phyloP scores from a whole-genome alignment of 345 rosid genomes.

The Iberis pinnata region DNA sequence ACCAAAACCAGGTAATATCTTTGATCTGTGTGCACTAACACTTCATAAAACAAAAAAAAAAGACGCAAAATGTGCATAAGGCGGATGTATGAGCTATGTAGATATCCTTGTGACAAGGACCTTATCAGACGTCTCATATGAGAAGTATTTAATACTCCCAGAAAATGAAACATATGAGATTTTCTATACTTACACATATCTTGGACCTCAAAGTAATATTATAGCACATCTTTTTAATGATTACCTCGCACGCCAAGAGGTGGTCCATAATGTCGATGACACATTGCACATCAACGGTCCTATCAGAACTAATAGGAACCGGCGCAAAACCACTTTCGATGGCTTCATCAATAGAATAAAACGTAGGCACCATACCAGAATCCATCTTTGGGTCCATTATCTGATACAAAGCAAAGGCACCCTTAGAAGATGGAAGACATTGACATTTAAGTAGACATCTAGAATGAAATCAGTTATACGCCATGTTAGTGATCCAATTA shows the following conservation, averaged over 20 bases:
- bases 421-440: background rate
- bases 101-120: background rate
- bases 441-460: background rate
- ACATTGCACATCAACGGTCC: slow-evolving; percentile 60
- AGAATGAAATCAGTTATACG: background rate
- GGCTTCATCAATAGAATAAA: slow-evolving; percentile 88
- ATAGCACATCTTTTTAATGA: background rate
- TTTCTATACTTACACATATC: background rate
- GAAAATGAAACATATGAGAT: background rate
- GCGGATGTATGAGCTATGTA: slow-evolving; percentile 1
- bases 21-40: background rate
- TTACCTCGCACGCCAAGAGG: slow-evolving; percentile 93
- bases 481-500: background rate
- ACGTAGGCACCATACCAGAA: slow-evolving; percentile 73
- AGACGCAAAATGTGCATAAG: background rate
- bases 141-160: background rate
- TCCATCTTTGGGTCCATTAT: slow-evolving; percentile 99
- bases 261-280: slow-evolving; percentile 90
- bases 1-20: slow-evolving; percentile 5
- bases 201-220: background rate
- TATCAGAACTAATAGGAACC: slow-evolving; percentile 58
- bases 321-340: slow-evolving; percentile 85
- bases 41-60: background rate
- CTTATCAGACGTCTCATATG: background rate
- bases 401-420: slow-evolving; percentile 33